Conservation (phyloP, 371 early-diverging fungal genomes). For the Mucor lusitanicus region DNA sequence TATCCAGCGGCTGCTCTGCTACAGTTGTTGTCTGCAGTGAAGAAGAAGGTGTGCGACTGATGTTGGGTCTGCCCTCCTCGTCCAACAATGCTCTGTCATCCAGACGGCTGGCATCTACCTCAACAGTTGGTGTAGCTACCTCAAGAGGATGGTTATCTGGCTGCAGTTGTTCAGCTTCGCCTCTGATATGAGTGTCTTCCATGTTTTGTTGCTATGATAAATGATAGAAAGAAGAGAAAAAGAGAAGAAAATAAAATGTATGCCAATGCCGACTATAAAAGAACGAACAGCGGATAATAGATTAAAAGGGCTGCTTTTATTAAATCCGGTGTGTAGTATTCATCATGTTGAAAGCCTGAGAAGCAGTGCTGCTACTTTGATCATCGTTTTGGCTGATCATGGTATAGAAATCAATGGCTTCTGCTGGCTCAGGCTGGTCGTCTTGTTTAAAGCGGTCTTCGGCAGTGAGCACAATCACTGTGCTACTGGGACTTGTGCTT, state of each 20-base stretch:
- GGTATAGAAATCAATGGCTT: not conserved
- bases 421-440: not conserved
- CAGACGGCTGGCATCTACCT: slow-evolving; percentile 9
- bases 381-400: not conserved
- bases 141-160: slow-evolving; percentile 8
- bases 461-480: not conserved
- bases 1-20: not conserved
- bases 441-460: not conserved
- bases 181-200: not conserved
- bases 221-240: not conserved
- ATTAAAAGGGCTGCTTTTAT: not conserved
- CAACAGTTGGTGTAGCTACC: not conserved
- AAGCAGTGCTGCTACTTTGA: not conserved
- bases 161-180: not conserved
- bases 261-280: not conserved
- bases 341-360: not conserved
- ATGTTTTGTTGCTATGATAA: not conserved
- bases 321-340: not conserved
- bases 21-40: not conserved
- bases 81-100: slow-evolving; percentile 31
- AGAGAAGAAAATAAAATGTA: not conserved
- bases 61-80: slow-evolving; percentile 27
- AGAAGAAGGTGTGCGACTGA: slow-evolving; percentile 14
- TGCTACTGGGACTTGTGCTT: not conserved
- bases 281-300: not conserved